phyloP scores from a whole-genome alignment of 768 basidiomycete species.

The Termitomyces sp. region DNA sequence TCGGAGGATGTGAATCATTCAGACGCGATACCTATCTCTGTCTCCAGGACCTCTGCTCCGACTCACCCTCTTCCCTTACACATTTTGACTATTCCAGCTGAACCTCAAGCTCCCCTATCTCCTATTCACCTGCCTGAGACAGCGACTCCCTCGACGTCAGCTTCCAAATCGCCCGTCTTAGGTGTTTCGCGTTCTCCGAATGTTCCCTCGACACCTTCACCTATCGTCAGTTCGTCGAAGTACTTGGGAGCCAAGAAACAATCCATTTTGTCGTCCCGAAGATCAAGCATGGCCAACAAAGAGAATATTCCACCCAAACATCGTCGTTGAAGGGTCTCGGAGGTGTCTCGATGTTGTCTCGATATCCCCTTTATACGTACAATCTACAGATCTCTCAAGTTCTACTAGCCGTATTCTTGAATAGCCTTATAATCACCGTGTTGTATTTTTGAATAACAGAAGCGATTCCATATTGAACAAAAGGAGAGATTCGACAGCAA shows the following conservation, averaged over 20 bases:
- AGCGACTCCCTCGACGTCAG: background rate
- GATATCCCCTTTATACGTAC: too few species aligned
- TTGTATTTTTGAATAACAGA: background rate
- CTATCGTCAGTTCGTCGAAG: background rate
- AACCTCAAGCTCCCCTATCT: background rate
- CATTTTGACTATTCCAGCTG: background rate
- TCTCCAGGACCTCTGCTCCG: background rate
- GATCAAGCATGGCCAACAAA: slow-evolving; percentile 7
- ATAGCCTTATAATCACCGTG: background rate
- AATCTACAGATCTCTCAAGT: background rate
- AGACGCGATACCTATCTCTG: background rate
- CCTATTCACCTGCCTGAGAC: background rate
- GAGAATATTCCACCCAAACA: slow-evolving; percentile 5
- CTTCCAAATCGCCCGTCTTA: slow-evolving; percentile 1
- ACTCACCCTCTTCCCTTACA: background rate
- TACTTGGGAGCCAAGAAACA: background rate
- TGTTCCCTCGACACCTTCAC: background rate
- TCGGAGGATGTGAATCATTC: too few species aligned
- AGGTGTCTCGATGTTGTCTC: background rate
- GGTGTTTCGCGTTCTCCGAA: background rate
- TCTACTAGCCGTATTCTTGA: background rate
- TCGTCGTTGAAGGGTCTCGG: background rate
- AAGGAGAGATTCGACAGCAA: background rate
- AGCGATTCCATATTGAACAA: background rate
- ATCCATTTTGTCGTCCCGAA: background rate